Conservation (phyloP, 257 asterid genomes). For the Thymus quinquecostatus region DNA sequence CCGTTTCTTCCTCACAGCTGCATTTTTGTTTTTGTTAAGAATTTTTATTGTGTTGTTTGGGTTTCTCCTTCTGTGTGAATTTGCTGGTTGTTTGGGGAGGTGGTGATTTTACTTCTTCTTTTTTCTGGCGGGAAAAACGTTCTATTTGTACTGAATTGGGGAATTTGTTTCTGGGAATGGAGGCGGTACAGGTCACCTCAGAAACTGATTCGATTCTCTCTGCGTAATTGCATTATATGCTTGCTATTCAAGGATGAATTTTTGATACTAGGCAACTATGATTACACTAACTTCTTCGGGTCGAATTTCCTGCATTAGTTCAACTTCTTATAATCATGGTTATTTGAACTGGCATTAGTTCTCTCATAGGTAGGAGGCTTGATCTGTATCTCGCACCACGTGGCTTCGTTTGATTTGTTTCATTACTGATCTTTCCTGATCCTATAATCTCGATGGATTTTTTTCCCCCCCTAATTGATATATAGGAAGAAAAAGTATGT, state of each 20-base stretch:
- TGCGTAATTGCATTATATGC: background rate
- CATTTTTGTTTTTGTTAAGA: conserved; percentile 28
- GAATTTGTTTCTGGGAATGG: conserved; percentile 19
- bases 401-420: background rate
- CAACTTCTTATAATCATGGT: background rate
- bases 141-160: background rate
- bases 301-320: background rate
- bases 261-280: conserved; percentile 13
- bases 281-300: background rate
- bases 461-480: conserved; percentile 5
- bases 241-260: background rate
- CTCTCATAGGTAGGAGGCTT: background rate
- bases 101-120: background rate
- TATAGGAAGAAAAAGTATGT: background rate
- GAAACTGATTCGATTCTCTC: background rate
- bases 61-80: background rate
- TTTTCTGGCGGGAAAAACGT: background rate
- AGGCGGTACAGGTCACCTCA: conserved; percentile 3
- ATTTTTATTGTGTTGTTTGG: background rate
- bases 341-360: conserved; percentile 9
- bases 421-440: conserved; percentile 16
- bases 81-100: conserved; percentile 5
- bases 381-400: background rate
- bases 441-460: conserved; percentile 13
- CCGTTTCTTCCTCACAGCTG: conserved; percentile 22